phyloP scores from a whole-genome alignment of 306 rosid genomes.

The Vigna nakashimae region DNA sequence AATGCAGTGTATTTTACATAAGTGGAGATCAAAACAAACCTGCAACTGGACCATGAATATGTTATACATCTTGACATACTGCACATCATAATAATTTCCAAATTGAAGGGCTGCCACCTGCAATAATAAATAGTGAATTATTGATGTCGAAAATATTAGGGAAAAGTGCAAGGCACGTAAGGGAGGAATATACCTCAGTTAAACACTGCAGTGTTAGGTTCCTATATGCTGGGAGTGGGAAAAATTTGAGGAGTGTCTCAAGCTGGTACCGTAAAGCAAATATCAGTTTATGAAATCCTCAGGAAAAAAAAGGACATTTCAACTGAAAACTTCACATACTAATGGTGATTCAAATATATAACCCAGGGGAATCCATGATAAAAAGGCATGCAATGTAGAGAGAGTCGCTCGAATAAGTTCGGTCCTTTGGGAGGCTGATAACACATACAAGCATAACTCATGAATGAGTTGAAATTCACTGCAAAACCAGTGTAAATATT shows the following conservation, averaged over 20 bases:
- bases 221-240: conserved; percentile 84
- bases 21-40: conserved; percentile 54
- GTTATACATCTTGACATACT: conserved; percentile 86
- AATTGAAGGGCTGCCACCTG: conserved; percentile 92
- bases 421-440: conserved; percentile 91
- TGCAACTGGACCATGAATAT: conserved; percentile 92
- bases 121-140: conserved; percentile 37
- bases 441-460: conserved; percentile 93
- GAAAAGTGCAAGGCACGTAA: conserved; percentile 12
- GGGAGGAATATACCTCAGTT: conserved; percentile 70
- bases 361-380: conserved; percentile 99
- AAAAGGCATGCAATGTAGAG: conserved; percentile 94
- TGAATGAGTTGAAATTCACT: conserved; percentile 99
- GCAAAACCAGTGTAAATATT: conserved; percentile 53
- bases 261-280: conserved; percentile 61
- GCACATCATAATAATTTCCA: conserved; percentile 79
- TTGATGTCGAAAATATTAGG: conserved; percentile 14
- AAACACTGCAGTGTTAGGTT: conserved; percentile 91
- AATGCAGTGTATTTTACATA: conserved; percentile 5
- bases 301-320: conserved; percentile 3
- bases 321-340: conserved; percentile 59
- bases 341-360: conserved; percentile 94
- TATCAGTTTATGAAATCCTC: conserved; percentile 28
- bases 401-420: conserved; percentile 94
- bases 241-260: conserved; percentile 91